These are phyloP conservation scores for Thraustotheca clavata DNA, from an alignment of 352 stramenopile genomes.

Conservation along the genomic window DNA sequence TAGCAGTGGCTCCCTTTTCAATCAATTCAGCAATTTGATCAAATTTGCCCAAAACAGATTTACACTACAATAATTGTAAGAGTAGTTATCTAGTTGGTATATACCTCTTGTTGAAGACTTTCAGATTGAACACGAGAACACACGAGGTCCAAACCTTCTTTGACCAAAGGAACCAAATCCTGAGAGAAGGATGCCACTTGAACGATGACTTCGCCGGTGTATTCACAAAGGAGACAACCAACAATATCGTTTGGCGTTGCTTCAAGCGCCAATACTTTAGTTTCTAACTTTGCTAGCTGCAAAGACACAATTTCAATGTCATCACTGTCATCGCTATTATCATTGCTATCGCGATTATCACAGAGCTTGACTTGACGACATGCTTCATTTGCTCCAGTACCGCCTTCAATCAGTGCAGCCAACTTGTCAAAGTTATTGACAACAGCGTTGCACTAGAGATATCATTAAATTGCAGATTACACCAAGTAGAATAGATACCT, in stretches of 20 bases:
- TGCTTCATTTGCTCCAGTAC: background rate
- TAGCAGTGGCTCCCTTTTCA: background rate
- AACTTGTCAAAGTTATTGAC: constrained; percentile 12
- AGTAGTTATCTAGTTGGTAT: background rate
- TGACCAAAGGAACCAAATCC: constrained; percentile 13
- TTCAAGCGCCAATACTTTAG: background rate
- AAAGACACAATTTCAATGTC: background rate
- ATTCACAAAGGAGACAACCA: constrained; percentile 15
- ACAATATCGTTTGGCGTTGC: background rate
- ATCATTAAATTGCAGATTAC: background rate
- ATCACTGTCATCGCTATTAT: background rate
- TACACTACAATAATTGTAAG: background rate
- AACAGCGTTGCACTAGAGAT: constrained; percentile 5
- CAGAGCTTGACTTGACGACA: constrained; percentile 8
- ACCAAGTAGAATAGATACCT: background rate
- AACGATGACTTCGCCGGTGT: constrained; percentile 3
- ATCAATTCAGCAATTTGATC: background rate
- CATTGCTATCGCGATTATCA: background rate
- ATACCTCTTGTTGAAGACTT: background rate
- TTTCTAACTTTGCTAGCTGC: background rate
- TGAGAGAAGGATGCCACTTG: background rate
- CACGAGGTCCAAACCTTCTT: constrained; percentile 36
- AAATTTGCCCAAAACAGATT: constrained; percentile 14
- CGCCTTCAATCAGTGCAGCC: background rate
- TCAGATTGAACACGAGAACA: constrained; percentile 29